These are phyloP conservation scores for Chytridium lagenaria DNA, from an alignment of 371 early-diverging fungal species.

Conservation along the genomic window DNA sequence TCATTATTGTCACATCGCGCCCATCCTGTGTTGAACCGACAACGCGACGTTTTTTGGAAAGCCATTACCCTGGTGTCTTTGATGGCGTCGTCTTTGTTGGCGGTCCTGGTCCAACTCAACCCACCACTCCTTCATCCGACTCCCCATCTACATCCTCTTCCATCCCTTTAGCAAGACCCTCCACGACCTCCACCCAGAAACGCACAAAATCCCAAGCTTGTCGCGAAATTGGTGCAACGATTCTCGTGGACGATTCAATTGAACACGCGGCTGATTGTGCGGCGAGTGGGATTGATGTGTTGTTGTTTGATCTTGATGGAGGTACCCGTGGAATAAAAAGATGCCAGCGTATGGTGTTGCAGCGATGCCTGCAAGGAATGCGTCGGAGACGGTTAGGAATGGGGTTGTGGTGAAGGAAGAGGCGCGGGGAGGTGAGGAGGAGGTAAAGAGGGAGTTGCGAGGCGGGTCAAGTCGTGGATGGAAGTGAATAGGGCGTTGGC, in stretches of 20 bases:
- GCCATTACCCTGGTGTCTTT: neutral
- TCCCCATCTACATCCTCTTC: neutral
- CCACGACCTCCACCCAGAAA: neutral
- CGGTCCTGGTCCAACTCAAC: neutral
- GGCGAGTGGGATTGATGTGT: slow-evolving; percentile 1
- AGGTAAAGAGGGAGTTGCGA: neutral
- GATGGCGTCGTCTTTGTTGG: slow-evolving; percentile 4
- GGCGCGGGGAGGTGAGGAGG: neutral
- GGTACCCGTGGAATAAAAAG: neutral
- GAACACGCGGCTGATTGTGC: neutral
- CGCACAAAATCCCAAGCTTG: neutral
- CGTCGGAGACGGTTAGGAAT: too few relatives aligned
- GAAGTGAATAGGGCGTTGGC: neutral
- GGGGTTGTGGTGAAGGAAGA: neutral
- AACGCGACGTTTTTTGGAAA: neutral
- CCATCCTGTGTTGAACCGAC: slow-evolving; percentile 1
- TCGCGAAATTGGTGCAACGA: neutral
- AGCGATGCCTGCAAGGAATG: too few relatives aligned
- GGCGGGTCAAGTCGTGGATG: neutral
- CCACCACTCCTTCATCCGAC: neutral
- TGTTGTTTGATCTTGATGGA: slow-evolving; percentile 7
- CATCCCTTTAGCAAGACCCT: neutral
- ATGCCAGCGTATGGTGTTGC: neutral
- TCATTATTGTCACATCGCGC: slow-evolving; percentile 4
- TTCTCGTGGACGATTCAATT: neutral